A percentile compares a stretch with the other conserved stretches of the same genome.
Conservation (phyloP, 1,139 yeast species). For the Candida albicans region DNA sequence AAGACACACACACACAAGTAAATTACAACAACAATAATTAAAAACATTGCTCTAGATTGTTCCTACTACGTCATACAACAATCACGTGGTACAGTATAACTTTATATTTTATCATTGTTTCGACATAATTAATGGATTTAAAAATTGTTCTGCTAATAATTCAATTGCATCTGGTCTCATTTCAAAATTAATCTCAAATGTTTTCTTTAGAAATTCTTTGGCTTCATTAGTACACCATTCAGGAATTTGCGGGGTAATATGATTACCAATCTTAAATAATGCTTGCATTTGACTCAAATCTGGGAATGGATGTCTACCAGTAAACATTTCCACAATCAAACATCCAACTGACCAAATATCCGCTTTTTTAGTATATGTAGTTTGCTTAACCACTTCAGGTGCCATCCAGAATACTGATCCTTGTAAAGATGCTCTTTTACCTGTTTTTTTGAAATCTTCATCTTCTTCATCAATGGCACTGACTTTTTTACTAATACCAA, state of each 20-base stretch:
- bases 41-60: too few relatives aligned
- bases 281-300: constrained; percentile 96
- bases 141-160: constrained; percentile 60
- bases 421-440: constrained; percentile 80
- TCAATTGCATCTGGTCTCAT: constrained; percentile 75
- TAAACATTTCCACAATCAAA: constrained; percentile 87
- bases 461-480: constrained; percentile 26
- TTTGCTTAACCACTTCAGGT: constrained; percentile 92
- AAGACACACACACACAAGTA: too few relatives aligned
- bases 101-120: constrained; percentile 20
- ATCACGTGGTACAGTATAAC: too few relatives aligned
- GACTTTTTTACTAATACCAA: constrained; percentile 87
- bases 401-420: constrained; percentile 99
- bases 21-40: too few relatives aligned
- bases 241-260: constrained; percentile 75
- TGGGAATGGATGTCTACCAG: constrained; percentile 94
- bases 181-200: constrained; percentile 75
- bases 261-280: constrained; percentile 86
- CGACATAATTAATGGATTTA: constrained; percentile 52
- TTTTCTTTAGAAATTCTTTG: constrained; percentile 58
- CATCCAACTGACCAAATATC: constrained; percentile 98
- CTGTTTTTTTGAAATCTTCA: constrained; percentile 26
- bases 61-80: too few relatives aligned
- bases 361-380: constrained; percentile 84
- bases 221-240: constrained; percentile 73